Evolutionary conservation across 129 eudicot species (phyloP), one percentile per base, ranked within the genome.

Genomic region (Smallanthus sonchifolius): DNA sequence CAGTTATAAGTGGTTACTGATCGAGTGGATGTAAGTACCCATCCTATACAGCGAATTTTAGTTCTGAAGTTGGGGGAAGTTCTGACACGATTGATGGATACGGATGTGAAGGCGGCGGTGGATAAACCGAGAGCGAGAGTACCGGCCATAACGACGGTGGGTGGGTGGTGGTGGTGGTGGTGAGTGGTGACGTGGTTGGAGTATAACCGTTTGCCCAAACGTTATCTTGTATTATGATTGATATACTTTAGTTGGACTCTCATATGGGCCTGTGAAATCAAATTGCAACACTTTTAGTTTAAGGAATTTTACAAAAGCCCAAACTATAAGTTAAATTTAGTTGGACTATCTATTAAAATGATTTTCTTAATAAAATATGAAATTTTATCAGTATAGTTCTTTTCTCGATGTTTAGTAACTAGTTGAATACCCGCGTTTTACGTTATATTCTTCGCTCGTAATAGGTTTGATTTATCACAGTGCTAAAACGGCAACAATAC

Each of bases 11-110:
- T 11, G 32, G 4, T 30, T 59, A 47, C 3, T 7, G 4, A 77
- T 20, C 32, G 20, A 65, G 16, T 70, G 70, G 3, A 17, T 20
- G 65, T 28, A 43, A 59, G 66, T 80, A 84, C 75, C 81, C 87
- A 89, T 80, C 87, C 96, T 60, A 89, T 70, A 77, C 91, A 86
- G 78, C 91, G 87, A 73, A 84, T 84, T 82, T 51, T 82, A 60
- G 80, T 78, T 5, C 76, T 56, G n/a, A 70, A 70, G 75, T 51
- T 72, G 85, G 51, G 60, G 47, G 54, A 42, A 44, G 45, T 45
- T 67, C 44, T 66, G 52, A n/a, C 47, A 24, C 84, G 81, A 13
- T 35, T 68, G 60, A 70, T 61, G 0, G 80, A 30, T 0, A 48
- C 30, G 36, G 51, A 19, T 51, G 83, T 7, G 77, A 48, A 72